Conservation (phyloP, 2,329 filamentous ascomycete genomes). For the Cordyceps militaris region DNA sequence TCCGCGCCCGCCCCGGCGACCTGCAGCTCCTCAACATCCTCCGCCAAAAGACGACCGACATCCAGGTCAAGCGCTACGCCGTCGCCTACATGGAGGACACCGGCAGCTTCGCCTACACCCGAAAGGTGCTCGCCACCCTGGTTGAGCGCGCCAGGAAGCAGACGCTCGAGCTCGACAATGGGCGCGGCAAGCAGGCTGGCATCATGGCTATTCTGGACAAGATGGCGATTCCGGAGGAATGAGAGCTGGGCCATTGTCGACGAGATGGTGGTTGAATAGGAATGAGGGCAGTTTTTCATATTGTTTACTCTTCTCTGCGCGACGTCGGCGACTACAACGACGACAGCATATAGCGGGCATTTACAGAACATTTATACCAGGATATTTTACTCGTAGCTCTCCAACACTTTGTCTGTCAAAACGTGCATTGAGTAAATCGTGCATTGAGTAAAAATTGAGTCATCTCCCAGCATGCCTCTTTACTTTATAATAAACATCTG, state of each 20-base stretch:
- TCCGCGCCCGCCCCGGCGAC: conserved; percentile 66
- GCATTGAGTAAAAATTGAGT: too few relatives aligned
- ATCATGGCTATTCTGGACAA: conserved; percentile 63
- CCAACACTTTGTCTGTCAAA: too few relatives aligned
- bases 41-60: conserved; percentile 78
- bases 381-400: background rate
- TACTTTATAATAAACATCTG: background rate
- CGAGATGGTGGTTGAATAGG: conserved; percentile 43
- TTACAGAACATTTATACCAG: conserved; percentile 1
- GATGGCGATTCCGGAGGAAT: conserved; percentile 40
- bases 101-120: conserved; percentile 83
- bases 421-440: too few relatives aligned
- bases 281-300: background rate
- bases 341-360: background rate
- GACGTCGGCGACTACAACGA: background rate
- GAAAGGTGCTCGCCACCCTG: conserved; percentile 57
- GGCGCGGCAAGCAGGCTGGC: conserved; percentile 46
- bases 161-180: conserved; percentile 58
- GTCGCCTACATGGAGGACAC: conserved; percentile 85
- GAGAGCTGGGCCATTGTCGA: conserved; percentile 48
- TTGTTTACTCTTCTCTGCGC: background rate
- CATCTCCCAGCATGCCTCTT: too few relatives aligned
- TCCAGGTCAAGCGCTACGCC: conserved; percentile 86
- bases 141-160: conserved; percentile 56
- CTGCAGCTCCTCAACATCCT: conserved; percentile 85